Base-by-base conservation (phyloP, 768 basidiomycete genomes). In the Podaxis sp. region DNA sequence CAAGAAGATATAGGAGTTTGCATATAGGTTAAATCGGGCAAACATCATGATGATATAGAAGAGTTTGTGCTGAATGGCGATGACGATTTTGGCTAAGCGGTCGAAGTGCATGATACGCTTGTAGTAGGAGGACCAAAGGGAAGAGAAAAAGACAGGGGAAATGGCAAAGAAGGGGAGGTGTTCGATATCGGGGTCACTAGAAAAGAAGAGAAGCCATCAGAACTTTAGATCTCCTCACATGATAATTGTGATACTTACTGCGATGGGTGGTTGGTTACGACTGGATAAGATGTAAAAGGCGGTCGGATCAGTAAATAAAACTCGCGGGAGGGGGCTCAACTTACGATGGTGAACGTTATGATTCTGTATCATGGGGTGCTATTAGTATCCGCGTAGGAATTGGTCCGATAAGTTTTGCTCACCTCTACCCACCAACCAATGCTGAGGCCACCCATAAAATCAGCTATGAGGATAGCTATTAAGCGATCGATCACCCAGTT, bases 361-460 rank as follows among this genome's bases (percentile, higher is more conserved):
- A 72, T 91, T 93, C 91, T 93, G 66, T 10, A 17, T 37, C 55
- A 11, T 24, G 40, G 37, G 55, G 30, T 55, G 37, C 26, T 52
- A 55, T 38, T 53, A 66, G 30, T 62, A 62, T 57, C 41, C 24
- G 13, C 67, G 50, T 66, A 63, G 38, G 1, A 62, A 37, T 58
- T 28, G n/a, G 33, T 46, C 37, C 15, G 36, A 26, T 41, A 56
- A 63, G 11, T 40, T 55, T 12, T n/a, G 87, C 95, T 78, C 68
- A 96, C 95, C 73, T 95, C 85, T 44, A 94, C 92, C 96, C 96
- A 99, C 97, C 97, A 99, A 44, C 95, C 93, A 24, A 97, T 82
- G 72, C 95, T 97, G 58, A 99, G 78, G 4, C 97, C 97, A 26
- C 97, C 97, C 52, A 95, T 79, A 69, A 89, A 93, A 72, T 95